These are phyloP conservation scores for Penicillium sp. DNA, from an alignment of 2,329 filamentous ascomycete species.

Conservation along the genomic window DNA sequence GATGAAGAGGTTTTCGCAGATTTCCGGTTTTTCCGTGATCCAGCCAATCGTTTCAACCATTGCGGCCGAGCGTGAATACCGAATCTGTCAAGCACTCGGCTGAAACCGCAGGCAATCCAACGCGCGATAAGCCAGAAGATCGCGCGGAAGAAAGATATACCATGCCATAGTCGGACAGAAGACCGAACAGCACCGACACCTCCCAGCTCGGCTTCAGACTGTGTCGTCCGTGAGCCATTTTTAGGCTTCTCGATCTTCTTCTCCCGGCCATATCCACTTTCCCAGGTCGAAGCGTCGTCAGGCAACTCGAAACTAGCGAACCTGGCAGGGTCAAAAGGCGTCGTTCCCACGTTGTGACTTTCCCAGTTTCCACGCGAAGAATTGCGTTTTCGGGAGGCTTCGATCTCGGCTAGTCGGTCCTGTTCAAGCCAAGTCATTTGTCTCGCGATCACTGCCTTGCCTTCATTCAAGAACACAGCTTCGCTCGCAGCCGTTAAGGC, in stretches of 20 bases:
- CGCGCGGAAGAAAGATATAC: conserved; percentile 71
- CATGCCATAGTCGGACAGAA: conserved; percentile 73
- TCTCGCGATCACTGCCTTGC: conserved; percentile 70
- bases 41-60: conserved; percentile 56
- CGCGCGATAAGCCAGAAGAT: conserved; percentile 67
- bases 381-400: conserved; percentile 47
- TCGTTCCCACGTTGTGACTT: conserved; percentile 11
- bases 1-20: conserved; percentile 10
- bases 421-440: conserved; percentile 89
- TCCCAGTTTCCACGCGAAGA: conserved; percentile 17
- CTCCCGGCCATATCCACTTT: conserved; percentile 49
- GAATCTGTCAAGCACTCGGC: conserved; percentile 57
- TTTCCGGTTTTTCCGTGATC: conserved; percentile 25
- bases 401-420: conserved; percentile 76
- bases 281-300: conserved; percentile 38
- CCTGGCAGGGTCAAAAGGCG: conserved; percentile 34
- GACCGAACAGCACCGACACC: conserved; percentile 80
- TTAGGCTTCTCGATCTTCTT: conserved; percentile 45
- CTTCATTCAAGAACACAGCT: conserved; percentile 93
- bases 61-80: conserved; percentile 64
- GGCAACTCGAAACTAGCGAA: conserved; percentile 37
- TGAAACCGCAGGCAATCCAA: conserved; percentile 57
- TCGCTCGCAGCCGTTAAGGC: conserved; percentile 92
- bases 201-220: conserved; percentile 44
- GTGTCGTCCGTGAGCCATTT: conserved; percentile 35